phyloP scores from a whole-genome alignment of 805 yeast species.

The Candida nonsorbophila region DNA sequence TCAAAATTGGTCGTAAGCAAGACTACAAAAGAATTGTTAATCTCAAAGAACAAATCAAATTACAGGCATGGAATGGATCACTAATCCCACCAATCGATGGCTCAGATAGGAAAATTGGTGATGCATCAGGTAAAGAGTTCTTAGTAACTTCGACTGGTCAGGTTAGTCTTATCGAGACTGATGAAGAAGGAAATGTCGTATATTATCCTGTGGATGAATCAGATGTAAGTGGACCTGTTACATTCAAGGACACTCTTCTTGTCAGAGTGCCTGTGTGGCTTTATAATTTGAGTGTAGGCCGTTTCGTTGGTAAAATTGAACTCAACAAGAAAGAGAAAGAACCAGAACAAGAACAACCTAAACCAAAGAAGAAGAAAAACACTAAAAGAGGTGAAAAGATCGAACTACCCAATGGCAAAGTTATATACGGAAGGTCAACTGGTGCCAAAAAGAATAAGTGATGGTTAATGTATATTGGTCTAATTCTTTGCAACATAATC shows the following conservation, averaged over 20 bases:
- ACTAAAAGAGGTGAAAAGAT: conserved; percentile 37
- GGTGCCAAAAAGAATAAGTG: conserved; percentile 8
- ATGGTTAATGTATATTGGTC: too few species aligned
- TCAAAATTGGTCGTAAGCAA: conserved; percentile 50
- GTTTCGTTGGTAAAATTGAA: conserved; percentile 8
- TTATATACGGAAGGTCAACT: conserved; percentile 31
- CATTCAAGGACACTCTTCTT: conserved; percentile 44
- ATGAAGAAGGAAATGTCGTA: conserved; percentile 27
- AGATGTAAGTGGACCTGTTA: conserved; percentile 42
- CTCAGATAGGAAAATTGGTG: conserved; percentile 36
- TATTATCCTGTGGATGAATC: conserved; percentile 40
- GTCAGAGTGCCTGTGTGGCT: conserved; percentile 35
- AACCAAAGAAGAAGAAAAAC: conserved; percentile 24
- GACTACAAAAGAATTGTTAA: conserved; percentile 52
- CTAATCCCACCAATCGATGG: conserved; percentile 47
- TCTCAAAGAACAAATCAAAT: conserved; percentile 47
- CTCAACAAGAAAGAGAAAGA: conserved; percentile 5
- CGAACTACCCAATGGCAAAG: conserved; percentile 60
- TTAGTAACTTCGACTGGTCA: conserved; percentile 53
- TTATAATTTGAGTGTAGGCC: conserved; percentile 45
- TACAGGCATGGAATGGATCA: conserved; percentile 53
- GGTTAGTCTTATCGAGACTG: conserved; percentile 46
- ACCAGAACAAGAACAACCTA: conserved; percentile 7
- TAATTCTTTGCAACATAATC: too few species aligned
- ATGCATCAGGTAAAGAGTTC: conserved; percentile 45